Conservation (phyloP, 352 stramenopile species). For the Pythium phragmitis region DNA sequence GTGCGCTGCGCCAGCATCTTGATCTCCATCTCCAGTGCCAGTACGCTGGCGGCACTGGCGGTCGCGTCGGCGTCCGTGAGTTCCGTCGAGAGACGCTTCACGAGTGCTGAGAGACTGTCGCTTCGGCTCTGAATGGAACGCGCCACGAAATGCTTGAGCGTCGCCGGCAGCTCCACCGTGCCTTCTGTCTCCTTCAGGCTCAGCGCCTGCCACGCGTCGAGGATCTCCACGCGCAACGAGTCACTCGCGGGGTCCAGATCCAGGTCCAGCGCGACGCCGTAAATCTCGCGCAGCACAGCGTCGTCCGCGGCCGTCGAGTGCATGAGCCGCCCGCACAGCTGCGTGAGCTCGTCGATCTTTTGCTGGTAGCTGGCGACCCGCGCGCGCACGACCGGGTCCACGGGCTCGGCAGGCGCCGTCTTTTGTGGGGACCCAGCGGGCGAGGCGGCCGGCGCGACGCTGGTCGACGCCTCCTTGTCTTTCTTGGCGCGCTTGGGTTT, state of each 20-base stretch:
- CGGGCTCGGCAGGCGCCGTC: conserved; percentile 16
- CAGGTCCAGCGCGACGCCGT: conserved; percentile 57
- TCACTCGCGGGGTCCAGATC: conserved; percentile 35
- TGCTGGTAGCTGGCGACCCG: conserved; percentile 69
- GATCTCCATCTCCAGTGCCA: conserved; percentile 83
- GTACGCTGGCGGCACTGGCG: conserved; percentile 7
- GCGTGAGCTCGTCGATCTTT: conserved; percentile 74
- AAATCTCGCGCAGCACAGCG: conserved; percentile 70
- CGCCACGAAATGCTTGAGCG: conserved; percentile 30
- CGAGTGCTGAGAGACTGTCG: conserved; percentile 27
- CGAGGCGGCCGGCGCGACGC: not conserved
- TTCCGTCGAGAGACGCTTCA: conserved; percentile 6
- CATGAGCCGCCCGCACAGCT: conserved; percentile 37
- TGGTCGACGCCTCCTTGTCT: conserved; percentile 10
- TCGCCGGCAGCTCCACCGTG: conserved; percentile 4
- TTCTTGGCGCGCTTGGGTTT: conserved; percentile 9
- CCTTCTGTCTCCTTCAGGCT: conserved; percentile 11
- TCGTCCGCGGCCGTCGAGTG: conserved; percentile 28
- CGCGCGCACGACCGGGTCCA: conserved; percentile 59
- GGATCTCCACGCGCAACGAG: not conserved
- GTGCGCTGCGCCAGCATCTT: conserved; percentile 85
- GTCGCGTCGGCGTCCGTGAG: not conserved
- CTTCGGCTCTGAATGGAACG: conserved; percentile 30
- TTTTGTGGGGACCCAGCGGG: conserved; percentile 21
- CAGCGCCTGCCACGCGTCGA: conserved; percentile 18